Evolutionary conservation across 2,329 filamentous ascomycete species (phyloP).

Genomic region (Colletotrichum endophyticum): DNA sequence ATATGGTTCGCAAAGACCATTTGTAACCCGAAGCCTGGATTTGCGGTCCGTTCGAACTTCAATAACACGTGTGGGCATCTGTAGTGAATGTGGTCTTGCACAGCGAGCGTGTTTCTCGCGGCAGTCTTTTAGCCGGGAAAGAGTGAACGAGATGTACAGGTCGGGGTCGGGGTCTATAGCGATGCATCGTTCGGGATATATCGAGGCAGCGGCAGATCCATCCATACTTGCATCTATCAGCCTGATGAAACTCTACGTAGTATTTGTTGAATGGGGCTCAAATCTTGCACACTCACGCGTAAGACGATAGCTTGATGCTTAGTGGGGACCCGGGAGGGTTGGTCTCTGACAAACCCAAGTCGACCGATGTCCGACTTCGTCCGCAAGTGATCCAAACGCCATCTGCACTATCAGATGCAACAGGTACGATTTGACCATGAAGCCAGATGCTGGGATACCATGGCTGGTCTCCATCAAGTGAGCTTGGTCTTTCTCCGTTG

Average conservation of each 20-base stretch:
- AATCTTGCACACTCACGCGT: neutral
- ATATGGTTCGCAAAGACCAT: neutral
- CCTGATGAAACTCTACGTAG: neutral
- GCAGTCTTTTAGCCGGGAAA: neutral
- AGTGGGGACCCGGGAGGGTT: neutral
- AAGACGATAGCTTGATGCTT: neutral
- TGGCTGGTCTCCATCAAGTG: neutral
- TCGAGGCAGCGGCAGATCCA: neutral
- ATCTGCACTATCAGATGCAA: neutral
- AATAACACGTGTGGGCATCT: neutral
- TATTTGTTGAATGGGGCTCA: neutral
- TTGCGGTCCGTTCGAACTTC: neutral
- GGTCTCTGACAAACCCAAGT: neutral
- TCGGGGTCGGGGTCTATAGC: neutral
- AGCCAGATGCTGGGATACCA: slow-evolving; percentile 2
- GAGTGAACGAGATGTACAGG: neutral
- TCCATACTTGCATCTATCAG: neutral
- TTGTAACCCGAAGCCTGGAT: neutral
- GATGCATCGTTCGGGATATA: neutral
- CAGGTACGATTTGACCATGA: neutral
- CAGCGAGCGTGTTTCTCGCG: neutral
- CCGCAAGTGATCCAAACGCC: neutral
- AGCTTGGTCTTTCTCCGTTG: neutral
- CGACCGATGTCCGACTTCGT: neutral
- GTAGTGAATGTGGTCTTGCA: neutral